Percentiles rank a stretch among this genome's conserved stretches.
Conservation (phyloP, 768 basidiomycete genomes). For the Neoboletus magnificus region DNA sequence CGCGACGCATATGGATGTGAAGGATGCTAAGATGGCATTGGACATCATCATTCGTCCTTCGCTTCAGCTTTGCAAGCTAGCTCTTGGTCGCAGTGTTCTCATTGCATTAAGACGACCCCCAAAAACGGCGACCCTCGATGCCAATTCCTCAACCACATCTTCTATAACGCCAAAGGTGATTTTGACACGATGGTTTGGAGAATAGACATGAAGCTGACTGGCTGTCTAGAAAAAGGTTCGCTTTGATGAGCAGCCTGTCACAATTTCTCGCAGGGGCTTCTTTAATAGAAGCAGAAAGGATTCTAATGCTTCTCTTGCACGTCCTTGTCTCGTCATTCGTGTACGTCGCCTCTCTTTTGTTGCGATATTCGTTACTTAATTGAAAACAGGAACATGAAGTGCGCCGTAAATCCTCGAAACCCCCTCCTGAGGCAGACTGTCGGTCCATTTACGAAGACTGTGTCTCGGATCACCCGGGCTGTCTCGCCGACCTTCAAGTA, state of each 20-base stretch:
- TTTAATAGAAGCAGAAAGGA: constrained; percentile 14
- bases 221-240: constrained; percentile 22
- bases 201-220: constrained; percentile 1
- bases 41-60: constrained; percentile 24
- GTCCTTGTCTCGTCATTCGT: constrained; percentile 29
- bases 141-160: constrained; percentile 5
- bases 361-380: neutral
- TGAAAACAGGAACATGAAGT: constrained; percentile 13
- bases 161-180: constrained; percentile 18
- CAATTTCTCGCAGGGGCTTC: constrained; percentile 19
- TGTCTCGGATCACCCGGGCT: constrained; percentile 17
- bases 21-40: constrained; percentile 16
- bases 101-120: constrained; percentile 5
- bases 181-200: neutral
- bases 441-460: constrained; percentile 31
- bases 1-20: constrained; percentile 13
- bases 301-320: constrained; percentile 14
- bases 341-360: constrained; percentile 10
- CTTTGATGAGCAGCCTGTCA: constrained; percentile 26
- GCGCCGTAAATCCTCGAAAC: neutral
- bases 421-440: constrained; percentile 10
- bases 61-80: constrained; percentile 20
- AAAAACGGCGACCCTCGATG: constrained; percentile 4
- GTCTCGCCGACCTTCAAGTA: constrained; percentile 17
- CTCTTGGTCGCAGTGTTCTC: constrained; percentile 3